phyloP scores from a whole-genome alignment of 306 rosid genomes.

The Rubus parviflorus region DNA sequence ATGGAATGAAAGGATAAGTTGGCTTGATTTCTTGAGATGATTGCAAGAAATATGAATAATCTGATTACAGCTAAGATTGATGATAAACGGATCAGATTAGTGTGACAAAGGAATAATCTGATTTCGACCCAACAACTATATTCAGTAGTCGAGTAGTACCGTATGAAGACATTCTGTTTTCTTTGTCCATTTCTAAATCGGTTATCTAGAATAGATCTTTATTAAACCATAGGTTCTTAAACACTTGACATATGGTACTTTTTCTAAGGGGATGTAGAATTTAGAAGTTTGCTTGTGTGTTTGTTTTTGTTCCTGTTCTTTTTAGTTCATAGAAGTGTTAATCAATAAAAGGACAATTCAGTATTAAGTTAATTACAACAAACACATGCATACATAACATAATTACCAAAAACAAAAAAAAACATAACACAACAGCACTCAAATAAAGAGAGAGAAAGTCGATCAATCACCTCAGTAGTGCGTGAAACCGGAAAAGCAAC shows the following conservation, averaged over 20 bases:
- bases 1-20: not conserved
- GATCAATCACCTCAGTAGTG: slow-evolving; percentile 63
- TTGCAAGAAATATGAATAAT: not conserved
- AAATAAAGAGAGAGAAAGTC: not conserved
- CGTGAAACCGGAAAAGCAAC: slow-evolving; percentile 95
- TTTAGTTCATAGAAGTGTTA: not conserved
- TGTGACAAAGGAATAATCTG: not conserved
- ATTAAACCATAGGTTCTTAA: no score
- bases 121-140: not conserved
- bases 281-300: not conserved
- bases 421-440: not conserved
- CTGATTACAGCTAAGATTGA: no score
- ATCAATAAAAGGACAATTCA: not conserved
- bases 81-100: not conserved
- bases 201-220: no score
- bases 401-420: not conserved
- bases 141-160: not conserved
- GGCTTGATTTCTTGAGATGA: not conserved
- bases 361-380: not conserved
- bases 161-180: not conserved
- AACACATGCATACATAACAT: not conserved
- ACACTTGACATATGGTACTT: not conserved
- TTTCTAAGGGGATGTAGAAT: not conserved
- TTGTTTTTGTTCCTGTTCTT: not conserved
- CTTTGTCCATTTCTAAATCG: no score